Evolutionary conservation across 345 rosid species (phyloP), one percentile per base, ranked within the genome.

Genomic region (Leavenworthia alabamica): DNA sequence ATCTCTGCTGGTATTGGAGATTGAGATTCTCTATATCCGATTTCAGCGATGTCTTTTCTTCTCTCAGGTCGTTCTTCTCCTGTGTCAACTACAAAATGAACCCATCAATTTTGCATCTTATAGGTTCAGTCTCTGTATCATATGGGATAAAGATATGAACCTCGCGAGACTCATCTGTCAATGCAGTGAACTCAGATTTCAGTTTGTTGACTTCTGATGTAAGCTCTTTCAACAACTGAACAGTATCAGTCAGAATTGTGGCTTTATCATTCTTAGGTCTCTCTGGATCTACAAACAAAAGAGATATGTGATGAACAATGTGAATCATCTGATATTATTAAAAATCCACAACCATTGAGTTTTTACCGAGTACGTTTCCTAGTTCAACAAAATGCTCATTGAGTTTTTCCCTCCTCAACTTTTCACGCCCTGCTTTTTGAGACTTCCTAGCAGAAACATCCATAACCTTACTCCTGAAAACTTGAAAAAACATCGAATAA

Each of bases 351-450:
- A 48, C 17, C 24, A 10, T 13, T 1, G 19, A 29, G 43, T 7
- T 22, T 43, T 70, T 78, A 91, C 98, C 98, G 27, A 91, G 72
- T 26, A 84, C 68, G 52, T 80, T 82, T 35, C 95, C 98, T 73
- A 91, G 59, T 76, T 86, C 90, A 1, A 82, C 55, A 67, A 88
- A 88, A 32, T 91, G 96, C 47, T 91, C 96, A 55, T 88, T 91
- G 9, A 91, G 82, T 16, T 92, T 76, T 66, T 91, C 96, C 77
- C 98, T 84, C 74, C 98, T 83, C 80, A 88, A 55, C 71, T 86
- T 91, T 70, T 91, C 98, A 1, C 98, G 82, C 56, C 84, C 98
- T 14, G 98, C 96, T 68, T 91, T 91, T 73, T 88, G 96, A 19
- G 73, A 74, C 75, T 80, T 91, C 42, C 92, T 80, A 8, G 81